Conservation (phyloP, 2,329 filamentous ascomycete genomes). For the Aureobasidium sp. region DNA sequence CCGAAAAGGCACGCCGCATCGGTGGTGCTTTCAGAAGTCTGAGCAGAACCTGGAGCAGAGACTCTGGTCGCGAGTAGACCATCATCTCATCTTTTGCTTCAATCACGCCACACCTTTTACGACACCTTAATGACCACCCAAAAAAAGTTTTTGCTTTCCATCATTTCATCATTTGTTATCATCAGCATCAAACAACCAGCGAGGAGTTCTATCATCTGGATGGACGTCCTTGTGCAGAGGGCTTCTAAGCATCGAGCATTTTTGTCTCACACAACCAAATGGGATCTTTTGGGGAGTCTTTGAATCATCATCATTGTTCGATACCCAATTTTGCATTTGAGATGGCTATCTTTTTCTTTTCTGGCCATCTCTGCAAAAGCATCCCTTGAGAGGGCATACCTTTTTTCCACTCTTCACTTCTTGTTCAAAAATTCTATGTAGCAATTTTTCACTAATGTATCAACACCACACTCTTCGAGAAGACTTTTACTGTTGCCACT, state of each 20-base stretch:
- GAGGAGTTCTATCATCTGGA: neutral
- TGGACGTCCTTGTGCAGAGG: neutral
- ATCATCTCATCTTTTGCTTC: neutral
- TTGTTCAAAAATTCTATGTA: neutral
- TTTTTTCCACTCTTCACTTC: neutral
- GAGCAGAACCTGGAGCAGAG: slow-evolving; percentile 7
- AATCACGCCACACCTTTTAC: neutral
- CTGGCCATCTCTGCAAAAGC: neutral
- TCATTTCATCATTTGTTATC: neutral
- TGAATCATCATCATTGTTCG: neutral
- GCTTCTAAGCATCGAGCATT: neutral
- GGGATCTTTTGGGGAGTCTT: slow-evolving; percentile 5
- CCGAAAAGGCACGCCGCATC: slow-evolving; percentile 5
- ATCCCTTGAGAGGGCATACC: slow-evolving; percentile 2
- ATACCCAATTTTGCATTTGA: slow-evolving; percentile 2
- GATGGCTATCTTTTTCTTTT: neutral
- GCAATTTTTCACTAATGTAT: neutral
- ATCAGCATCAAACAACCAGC: slow-evolving; percentile 4
- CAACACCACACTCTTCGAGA: neutral
- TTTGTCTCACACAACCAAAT: neutral
- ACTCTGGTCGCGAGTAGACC: neutral
- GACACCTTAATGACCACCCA: slow-evolving; percentile 3
- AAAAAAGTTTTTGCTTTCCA: slow-evolving; percentile 3
- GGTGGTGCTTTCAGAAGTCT: slow-evolving; percentile 5
- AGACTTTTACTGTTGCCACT: neutral